Base-by-base conservation (phyloP, 1,284 basidiomycete genomes). In the Xerocomus cyaneibrunnescens region DNA sequence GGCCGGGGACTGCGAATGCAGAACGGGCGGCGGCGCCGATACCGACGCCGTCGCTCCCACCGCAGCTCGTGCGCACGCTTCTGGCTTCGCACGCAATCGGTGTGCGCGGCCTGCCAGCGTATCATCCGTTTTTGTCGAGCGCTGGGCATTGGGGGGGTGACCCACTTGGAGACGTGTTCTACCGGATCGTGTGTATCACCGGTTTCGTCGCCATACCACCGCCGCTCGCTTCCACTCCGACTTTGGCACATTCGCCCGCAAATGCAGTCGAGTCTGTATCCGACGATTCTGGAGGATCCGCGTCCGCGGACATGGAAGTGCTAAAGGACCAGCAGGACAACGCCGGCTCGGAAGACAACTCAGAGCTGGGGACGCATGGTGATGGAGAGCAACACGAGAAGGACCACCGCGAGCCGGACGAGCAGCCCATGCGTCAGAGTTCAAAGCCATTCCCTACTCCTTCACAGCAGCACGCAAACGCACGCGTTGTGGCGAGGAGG, bases 401-500 rank as follows among this genome's bases (percentile, higher is more conserved):
- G 22, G 28, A 31, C 5, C 9, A 49, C 19, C 3, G 5, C 12
- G 19, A 25, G 12, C 27, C 17, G n/a, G 34, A 19, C 9, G 40
- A 13, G 7, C 37, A 17, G 13, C n/a, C 37, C 5, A 17, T 0
- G 30, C 27, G 2, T 39, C 23, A 2, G 9, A 16, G 1, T 1
- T 8, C 16, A 3, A 25, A 30, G 17, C 3, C 7, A 23, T 62
- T 63, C 40, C 62, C 52, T 1, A 48, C 45, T 0, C 44, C 54
- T 17, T 50, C 35, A 4, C 38, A 58, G n/a, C 72, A 74, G 38
- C 42, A 62, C 2, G 45, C 53, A 36, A 50, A 70, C n/a, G 76
- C 74, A 16, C 72, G 77, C 7, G 58, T 59, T 14, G 65, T 73
- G 4, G 76, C 80, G 0, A 67, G 76, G 17, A 67, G 68, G 38